Base-by-base conservation (phyloP, 2,329 filamentous ascomycete genomes). In the Phialophora expanda region DNA sequence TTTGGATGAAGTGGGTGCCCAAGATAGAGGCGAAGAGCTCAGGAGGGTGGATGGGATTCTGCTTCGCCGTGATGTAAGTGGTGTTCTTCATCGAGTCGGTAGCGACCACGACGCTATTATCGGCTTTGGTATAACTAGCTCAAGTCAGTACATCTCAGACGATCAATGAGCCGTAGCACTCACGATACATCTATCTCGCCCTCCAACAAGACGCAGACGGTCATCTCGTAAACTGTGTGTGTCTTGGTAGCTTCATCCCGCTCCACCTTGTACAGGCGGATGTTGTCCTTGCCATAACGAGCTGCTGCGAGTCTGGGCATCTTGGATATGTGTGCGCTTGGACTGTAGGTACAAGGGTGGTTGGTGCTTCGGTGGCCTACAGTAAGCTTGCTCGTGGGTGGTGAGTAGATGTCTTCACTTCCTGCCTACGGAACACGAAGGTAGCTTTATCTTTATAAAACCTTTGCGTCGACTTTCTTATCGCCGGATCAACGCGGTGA, bases 31-130 rank as follows among this genome's bases (percentile, higher is more conserved):
- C 94, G 78, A 92, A 99, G 69, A 96, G 88, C 83, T 99, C 95
- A 0, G 95, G 94, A 17, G 95, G 93, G 73, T 89, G 92, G 73
- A 99, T 90, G 38, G 93, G 91, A 82, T 96, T 85, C 81, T 96
- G 90, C 83, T 97, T 97, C 75, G 95, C 94, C 76, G 92, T 90
- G 81, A 99, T 93, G 84, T 95, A 97, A 76, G 91, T 89, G 74
- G 91, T 98, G 82, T 99, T 97, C 84, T 99, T 99, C 82, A 98
- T 96, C 28, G 93, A 94, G 80, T 99, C 95, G 67, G 95, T 99
- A 70, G 95, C 93, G 67, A 99, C 94, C 66, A 99, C 88, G 71
- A 96, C 91, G 74, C 89, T 91, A 85, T 99, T 99, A 83, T 99
- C 93, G 73, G 92, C 94, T 75, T 86, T 80, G 68, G 94, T 99